Evolutionary conservation across 768 basidiomycete species (phyloP).

Genomic region (Phaeolepiota aurea): DNA sequence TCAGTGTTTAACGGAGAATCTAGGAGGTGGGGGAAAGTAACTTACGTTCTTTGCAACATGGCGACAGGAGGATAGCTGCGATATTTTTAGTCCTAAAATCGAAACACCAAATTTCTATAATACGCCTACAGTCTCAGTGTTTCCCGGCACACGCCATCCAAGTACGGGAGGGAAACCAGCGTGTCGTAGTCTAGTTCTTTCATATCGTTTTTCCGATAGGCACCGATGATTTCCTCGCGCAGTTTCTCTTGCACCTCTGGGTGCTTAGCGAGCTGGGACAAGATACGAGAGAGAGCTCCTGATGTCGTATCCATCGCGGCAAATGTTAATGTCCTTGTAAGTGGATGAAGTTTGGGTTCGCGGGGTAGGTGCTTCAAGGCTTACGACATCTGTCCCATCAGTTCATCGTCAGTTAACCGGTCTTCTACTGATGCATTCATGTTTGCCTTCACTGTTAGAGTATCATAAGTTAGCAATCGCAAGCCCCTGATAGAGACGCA

Average conservation of each 20-base stretch:
- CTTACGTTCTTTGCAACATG: conserved; percentile 9
- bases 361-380: conserved; percentile 2
- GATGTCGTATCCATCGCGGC: conserved; percentile 39
- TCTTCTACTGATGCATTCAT: conserved; percentile 20
- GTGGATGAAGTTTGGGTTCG: background rate
- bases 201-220: conserved; percentile 8
- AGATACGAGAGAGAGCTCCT: conserved; percentile 23
- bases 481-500: background rate
- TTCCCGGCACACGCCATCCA: conserved; percentile 30
- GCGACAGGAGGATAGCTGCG: conserved; percentile 13
- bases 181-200: conserved; percentile 25
- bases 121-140: conserved; percentile 27
- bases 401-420: conserved; percentile 21
- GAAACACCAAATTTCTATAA: background rate
- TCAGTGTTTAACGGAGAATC: background rate
- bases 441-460: conserved; percentile 23
- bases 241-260: conserved; percentile 23
- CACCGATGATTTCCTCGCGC: conserved; percentile 23
- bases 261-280: conserved; percentile 24
- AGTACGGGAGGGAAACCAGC: conserved; percentile 23
- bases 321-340: conserved; percentile 17
- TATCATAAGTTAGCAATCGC: too few species aligned
- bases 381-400: conserved; percentile 25
- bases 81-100: background rate
- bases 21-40: conserved; percentile 1